Evolutionary conservation across 208 protist species (phyloP), one percentile per base, ranked within the genome.

Genomic region (Vickermania ingenoplastis): DNA sequence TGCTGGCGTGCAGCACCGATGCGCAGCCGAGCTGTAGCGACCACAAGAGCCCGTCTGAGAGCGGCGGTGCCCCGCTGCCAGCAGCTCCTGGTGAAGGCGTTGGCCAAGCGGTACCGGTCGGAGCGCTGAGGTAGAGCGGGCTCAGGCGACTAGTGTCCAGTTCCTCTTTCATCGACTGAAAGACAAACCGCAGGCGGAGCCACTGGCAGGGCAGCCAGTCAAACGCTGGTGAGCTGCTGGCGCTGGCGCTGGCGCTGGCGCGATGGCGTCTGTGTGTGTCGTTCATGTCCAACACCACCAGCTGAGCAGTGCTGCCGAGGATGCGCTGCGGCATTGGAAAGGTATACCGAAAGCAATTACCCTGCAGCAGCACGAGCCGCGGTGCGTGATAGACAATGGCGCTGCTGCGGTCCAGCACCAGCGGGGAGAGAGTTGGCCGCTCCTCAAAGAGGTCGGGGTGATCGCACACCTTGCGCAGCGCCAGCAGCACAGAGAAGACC

Each of bases 381-480:
- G 82, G 82, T 1, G 88, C 79, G 13, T 14, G 21, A 5, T 75
- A 14, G 41, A 45, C 57, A 7, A 91, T 65, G 23, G 57, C 65
- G 3, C 67, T 74, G 7, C 73, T 62, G 48, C 74, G 69, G 50
- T 69, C 67, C 4, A 91, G 61, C 28, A 77, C 65, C n/a, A 94
- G 69, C 22, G 86, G 84, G 14, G 81, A 90, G 28, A 79, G 7
- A 0, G 77, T 92, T 2, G 86, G 81, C 1, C 86, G 75, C 59
- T 86, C 79, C 63, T 97, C 92, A 62, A 98, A 99, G 30, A 99
- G 67, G 59, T 98, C 90, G 0, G 97, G 97, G 71, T 99, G 97
- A 63, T 99, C 97, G 73, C 97, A 99, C n/a, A 98, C 94, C 65
- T 98, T 99, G 27, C 97, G 81, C 21, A 99, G 80, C 52, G 96